These are phyloP conservation scores for Paramecium primaurelia DNA, from an alignment of 73 alveolate genomes.

Conservation along the genomic window DNA sequence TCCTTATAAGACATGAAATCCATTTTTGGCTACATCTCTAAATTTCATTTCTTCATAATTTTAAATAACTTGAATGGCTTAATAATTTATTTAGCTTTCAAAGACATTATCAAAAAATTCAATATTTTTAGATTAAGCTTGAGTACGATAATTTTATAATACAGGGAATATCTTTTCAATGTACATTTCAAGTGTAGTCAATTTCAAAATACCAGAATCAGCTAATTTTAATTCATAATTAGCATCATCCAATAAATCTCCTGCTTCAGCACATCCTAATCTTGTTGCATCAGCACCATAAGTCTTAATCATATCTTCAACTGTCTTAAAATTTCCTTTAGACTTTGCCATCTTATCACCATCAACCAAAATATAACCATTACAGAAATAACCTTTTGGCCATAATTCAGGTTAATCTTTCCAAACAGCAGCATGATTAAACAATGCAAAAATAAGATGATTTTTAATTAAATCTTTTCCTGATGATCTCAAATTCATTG, in stretches of 20 bases:
- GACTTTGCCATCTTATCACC: slow-evolving; percentile 96
- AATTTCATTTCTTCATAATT: slow-evolving; percentile 92
- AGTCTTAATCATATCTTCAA: slow-evolving; percentile 82
- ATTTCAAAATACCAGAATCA: slow-evolving; percentile 81
- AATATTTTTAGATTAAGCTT: slow-evolving; percentile 62
- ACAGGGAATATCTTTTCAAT: slow-evolving; percentile 67
- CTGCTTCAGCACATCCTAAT: slow-evolving; percentile 98
- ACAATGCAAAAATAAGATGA: slow-evolving; percentile 97
- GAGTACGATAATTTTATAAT: slow-evolving; percentile 63
- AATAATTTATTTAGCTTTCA: slow-evolving; percentile 82
- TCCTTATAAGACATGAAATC: slow-evolving; percentile 89
- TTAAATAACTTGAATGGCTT: slow-evolving; percentile 68
- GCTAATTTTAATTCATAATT: slow-evolving; percentile 86
- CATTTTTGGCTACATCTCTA: slow-evolving; percentile 91
- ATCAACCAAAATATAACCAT: slow-evolving; percentile 96
- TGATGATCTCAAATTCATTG: slow-evolving; percentile 98
- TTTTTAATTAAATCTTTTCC: slow-evolving; percentile 98
- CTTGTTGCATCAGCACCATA: slow-evolving; percentile 99
- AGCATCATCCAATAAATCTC: slow-evolving; percentile 98
- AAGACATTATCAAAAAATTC: slow-evolving; percentile 83
- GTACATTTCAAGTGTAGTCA: slow-evolving; percentile 88
- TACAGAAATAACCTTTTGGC: slow-evolving; percentile 99
- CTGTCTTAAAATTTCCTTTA: slow-evolving; percentile 96
- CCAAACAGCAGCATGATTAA: slow-evolving; percentile 99
- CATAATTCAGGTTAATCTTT: slow-evolving; percentile 79